A percentile compares a stretch with the other conserved stretches of the same genome.
phyloP scores from a whole-genome alignment of 2,329 filamentous ascomycete species.

The Amphichorda felina region DNA sequence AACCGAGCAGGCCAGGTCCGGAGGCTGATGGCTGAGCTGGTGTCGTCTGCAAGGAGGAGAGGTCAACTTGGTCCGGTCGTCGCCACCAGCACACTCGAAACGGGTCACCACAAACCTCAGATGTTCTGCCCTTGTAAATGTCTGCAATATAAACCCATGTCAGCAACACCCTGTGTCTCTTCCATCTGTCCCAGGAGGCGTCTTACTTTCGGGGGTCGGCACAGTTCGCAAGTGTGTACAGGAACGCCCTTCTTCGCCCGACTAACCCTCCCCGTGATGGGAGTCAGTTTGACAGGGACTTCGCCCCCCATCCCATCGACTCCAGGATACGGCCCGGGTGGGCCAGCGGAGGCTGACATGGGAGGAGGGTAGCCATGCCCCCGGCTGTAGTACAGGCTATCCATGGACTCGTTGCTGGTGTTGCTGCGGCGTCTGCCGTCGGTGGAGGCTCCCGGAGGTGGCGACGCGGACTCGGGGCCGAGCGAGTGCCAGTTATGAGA shows the following conservation, averaged over 20 bases:
- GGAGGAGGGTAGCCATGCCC: constrained; percentile 9
- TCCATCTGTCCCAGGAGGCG: background rate
- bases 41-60: constrained; percentile 33
- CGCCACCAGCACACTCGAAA: constrained; percentile 4
- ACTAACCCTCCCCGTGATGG: constrained; percentile 44
- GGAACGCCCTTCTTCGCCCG: constrained; percentile 48
- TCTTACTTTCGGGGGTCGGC: constrained; percentile 36
- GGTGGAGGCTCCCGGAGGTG: constrained; percentile 9
- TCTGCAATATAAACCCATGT: constrained; percentile 22
- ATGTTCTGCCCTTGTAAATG: constrained; percentile 51
- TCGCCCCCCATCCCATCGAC: background rate
- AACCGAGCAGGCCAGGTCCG: constrained; percentile 36
- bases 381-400: constrained; percentile 18
- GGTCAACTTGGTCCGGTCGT: no score
- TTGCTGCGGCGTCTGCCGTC: constrained; percentile 28
- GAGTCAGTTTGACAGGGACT: constrained; percentile 33
- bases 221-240: constrained; percentile 41
- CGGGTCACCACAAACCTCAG: constrained; percentile 31
- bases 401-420: constrained; percentile 37
- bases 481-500: constrained; percentile 11
- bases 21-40: constrained; percentile 45
- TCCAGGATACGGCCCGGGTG: background rate
- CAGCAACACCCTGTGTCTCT: background rate
- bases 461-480: constrained; percentile 3
- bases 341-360: constrained; percentile 8